These are phyloP conservation scores for Schwanniomyces vanrijiae DNA, from an alignment of 805 yeast genomes.

Conservation along the genomic window DNA sequence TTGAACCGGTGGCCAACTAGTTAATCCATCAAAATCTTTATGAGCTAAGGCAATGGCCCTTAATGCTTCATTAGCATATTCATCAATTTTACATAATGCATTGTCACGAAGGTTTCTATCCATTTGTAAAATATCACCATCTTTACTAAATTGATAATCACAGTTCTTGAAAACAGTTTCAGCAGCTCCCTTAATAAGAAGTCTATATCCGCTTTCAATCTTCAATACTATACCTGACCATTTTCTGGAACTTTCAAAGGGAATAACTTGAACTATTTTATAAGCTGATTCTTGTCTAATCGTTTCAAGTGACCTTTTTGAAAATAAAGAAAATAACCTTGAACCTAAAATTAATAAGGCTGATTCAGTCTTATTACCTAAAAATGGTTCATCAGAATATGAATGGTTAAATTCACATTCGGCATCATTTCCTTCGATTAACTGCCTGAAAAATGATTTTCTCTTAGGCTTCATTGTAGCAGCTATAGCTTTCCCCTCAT, in stretches of 20 bases:
- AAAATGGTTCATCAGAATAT: constrained; percentile 53
- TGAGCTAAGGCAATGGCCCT: constrained; percentile 90
- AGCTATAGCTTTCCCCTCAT: constrained; percentile 27
- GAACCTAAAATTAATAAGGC: constrained; percentile 76
- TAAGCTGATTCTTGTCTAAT: constrained; percentile 21
- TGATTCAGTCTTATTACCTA: constrained; percentile 94
- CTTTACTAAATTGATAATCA: constrained; percentile 32
- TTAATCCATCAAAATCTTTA: constrained; percentile 53
- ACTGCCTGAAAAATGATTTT: constrained; percentile 26
- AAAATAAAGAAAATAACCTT: constrained; percentile 49
- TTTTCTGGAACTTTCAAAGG: constrained; percentile 90
- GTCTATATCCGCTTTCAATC: constrained; percentile 50
- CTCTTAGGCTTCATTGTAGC: constrained; percentile 29
- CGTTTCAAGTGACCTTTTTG: constrained; percentile 44
- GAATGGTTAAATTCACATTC: constrained; percentile 12
- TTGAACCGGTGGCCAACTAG: constrained; percentile 69
- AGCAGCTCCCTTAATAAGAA: constrained; percentile 90
- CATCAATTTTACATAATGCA: constrained; percentile 37
- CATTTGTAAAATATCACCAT: constrained; percentile 26
- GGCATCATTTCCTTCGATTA: constrained; percentile 15
- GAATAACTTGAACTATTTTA: constrained; percentile 66
- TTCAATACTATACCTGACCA: constrained; percentile 84
- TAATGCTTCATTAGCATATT: constrained; percentile 74
- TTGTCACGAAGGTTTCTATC: constrained; percentile 27
- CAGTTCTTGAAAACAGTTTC: constrained; percentile 76